Percentiles rank a stretch among this genome's conserved stretches.
These are phyloP conservation scores for Starmera dryadoides DNA, from an alignment of 805 yeast species.

Conservation along the genomic window DNA sequence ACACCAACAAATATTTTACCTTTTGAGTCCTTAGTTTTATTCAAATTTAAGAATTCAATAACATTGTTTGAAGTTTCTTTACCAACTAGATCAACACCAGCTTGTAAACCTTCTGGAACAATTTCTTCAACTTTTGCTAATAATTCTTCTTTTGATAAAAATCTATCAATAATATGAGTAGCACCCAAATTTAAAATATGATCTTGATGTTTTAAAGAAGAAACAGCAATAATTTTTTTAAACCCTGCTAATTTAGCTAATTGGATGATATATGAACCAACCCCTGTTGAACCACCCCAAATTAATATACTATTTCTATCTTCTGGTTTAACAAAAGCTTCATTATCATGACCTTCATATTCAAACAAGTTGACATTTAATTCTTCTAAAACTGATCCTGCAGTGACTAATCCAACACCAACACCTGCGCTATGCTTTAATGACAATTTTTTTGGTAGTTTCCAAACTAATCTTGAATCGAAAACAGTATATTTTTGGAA, in stretches of 20 bases:
- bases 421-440: constrained; percentile 36
- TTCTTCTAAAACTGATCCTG: constrained; percentile 27
- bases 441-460: constrained; percentile 26
- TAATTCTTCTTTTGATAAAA: constrained; percentile 18
- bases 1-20: constrained; percentile 29
- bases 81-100: constrained; percentile 39
- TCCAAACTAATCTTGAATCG: constrained; percentile 39
- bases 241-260: constrained; percentile 33
- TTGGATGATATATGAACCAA: constrained; percentile 36
- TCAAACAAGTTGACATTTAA: constrained; percentile 13
- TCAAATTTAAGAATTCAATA: constrained; percentile 21
- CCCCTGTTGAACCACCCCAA: constrained; percentile 46
- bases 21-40: constrained; percentile 7
- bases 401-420: constrained; percentile 42
- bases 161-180: constrained; percentile 30
- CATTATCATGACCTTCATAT: constrained; percentile 6
- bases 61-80: constrained; percentile 29
- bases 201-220: constrained; percentile 32
- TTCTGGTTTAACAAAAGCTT: constrained; percentile 1
- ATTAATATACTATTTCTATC: constrained; percentile 22
- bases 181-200: constrained; percentile 36
- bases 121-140: constrained; percentile 12
- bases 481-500: constrained; percentile 39
- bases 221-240: constrained; percentile 32
- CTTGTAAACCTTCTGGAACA: constrained; percentile 22